Base-by-base conservation (phyloP, 192 early-diverging fungal species). In the Gamsiella multidivaricata region DNA sequence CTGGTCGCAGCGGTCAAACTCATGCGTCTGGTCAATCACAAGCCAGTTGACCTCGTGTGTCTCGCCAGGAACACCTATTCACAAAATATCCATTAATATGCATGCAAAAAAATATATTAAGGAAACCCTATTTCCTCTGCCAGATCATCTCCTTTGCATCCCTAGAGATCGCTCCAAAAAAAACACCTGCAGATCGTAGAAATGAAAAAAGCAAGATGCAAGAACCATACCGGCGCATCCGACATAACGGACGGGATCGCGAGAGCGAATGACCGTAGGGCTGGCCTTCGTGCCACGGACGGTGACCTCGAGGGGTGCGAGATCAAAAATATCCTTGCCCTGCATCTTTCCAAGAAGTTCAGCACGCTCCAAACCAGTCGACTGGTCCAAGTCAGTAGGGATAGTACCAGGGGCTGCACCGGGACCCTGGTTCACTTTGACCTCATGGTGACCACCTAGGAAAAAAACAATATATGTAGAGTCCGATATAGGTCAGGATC, bases 41-140 rank as follows among this genome's bases (percentile, higher is more conserved):
- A 99, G 85, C 95, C 95, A 99, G 80, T 94, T 82, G 58, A 90
- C 81, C 64, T 96, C 94, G 78, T 99, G 97, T 51, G 91, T 88
- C 81, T 99, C 97, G 61, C 87, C 94, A 32, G 96, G 95, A 80
- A 89, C 94, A 58, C 97, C 97, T 91, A 83, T 75, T 25, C 31
- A n/a, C n/a, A n/a, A n/a, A n/a, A n/a, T n/a, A n/a, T n/a, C n/a
- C n/a, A n/a, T n/a, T n/a, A n/a, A n/a, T n/a, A n/a, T n/a, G n/a
- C n/a, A n/a, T n/a, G n/a, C n/a, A n/a, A n/a, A n/a, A n/a, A n/a
- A n/a, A n/a, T n/a, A n/a, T n/a, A n/a, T n/a, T n/a, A n/a, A n/a
- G n/a, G n/a, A n/a, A n/a, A n/a, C n/a, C n/a, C n/a, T n/a, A n/a
- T n/a, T n/a, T n/a, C n/a, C n/a, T n/a, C n/a, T n/a, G n/a, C n/a